Evolutionary conservation across 139 green algal genomes (phyloP), one percentile per base, ranked within the genome.

Genomic region (Chlorella sorokiniana): DNA sequence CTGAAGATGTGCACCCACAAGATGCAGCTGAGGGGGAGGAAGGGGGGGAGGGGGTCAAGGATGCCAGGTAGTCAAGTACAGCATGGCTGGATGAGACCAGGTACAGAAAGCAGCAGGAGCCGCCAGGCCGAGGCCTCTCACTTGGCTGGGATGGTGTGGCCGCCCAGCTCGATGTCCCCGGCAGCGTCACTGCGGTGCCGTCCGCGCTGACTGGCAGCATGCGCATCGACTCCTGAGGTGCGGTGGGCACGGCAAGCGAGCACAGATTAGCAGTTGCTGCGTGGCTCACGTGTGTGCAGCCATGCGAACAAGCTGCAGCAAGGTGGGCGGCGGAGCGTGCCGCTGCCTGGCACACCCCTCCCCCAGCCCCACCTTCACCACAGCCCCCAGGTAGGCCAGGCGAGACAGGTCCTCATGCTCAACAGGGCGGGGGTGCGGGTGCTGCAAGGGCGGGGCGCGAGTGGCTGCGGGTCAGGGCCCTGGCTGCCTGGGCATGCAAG

Each of bases 191-290:
- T 7, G 68, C 81, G 8, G 84, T 86, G 33, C 84, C 79, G n/a
- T 65, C 56, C 18, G 59, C 59, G 51, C 77, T 27, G 29, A 88
- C 84, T 10, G 84, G 84, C 38, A 86, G 45, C 74, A 88, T 20
- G 1, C 84, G 73, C 84, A 86, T 84, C 6, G 54, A 70, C 72
- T 83, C 81, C 81, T 86, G 78, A 42, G 69, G 48, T 56, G 48
- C 48, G 48, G 14, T 56, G 48, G 48, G 48, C 48, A 11, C 48
- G 48, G 48, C 48, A 16, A 25, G 48, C 11, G 14, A 11, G 11
- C 14, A 11, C 16, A 16, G 14, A 56, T 16, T 25, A 16, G 48
- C 14, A 56, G 48, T 16, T 56, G 48, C 48, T 56, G 48, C 48
- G 16, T 16, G 16, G 16, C 16, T 56, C 14, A 11, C 16, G 48